Evolutionary conservation across 2,329 filamentous ascomycete genomes (phyloP).

Genomic region (Raffaelea deltoideospora): DNA sequence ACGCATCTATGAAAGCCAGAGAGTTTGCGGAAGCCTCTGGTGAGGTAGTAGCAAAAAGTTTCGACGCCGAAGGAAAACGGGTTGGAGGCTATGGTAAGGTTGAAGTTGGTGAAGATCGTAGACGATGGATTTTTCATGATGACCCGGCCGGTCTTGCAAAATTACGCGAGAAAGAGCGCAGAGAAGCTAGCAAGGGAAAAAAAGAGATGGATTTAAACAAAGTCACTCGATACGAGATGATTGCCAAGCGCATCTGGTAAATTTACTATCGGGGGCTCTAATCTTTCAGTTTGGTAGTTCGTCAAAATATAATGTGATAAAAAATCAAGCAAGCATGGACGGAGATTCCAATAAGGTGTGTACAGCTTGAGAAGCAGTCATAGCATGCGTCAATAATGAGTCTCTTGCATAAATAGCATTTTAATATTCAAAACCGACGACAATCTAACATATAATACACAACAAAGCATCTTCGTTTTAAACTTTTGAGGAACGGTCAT

Average conservation of each 20-base stretch:
- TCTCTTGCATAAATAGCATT: background rate
- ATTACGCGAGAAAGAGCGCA: conserved; percentile 47
- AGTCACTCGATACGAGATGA: conserved; percentile 81
- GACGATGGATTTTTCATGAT: conserved; percentile 75
- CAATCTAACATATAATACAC: too few relatives aligned
- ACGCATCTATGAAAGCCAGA: conserved; percentile 61
- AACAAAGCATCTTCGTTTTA: too few relatives aligned
- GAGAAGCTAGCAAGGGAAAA: conserved; percentile 41
- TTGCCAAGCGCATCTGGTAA: conserved; percentile 91
- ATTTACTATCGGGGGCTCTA: background rate
- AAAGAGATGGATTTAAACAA: conserved; percentile 46
- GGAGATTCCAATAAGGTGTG: too few relatives aligned
- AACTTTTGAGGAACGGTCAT: too few relatives aligned
- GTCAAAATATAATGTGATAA: background rate
- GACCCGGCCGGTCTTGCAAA: conserved; percentile 55
- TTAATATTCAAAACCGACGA: background rate
- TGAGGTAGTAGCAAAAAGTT: conserved; percentile 34
- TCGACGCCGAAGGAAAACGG: conserved; percentile 57
- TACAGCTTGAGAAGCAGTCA: too few relatives aligned
- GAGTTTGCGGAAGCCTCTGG: conserved; percentile 37
- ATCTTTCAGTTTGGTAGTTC: background rate
- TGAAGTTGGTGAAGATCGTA: conserved; percentile 77
- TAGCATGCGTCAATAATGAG: too few relatives aligned
- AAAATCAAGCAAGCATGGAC: background rate
- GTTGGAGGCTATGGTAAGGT: conserved; percentile 73